Base-by-base conservation (phyloP, 768 basidiomycete species). In the Exidia glandulosa region DNA sequence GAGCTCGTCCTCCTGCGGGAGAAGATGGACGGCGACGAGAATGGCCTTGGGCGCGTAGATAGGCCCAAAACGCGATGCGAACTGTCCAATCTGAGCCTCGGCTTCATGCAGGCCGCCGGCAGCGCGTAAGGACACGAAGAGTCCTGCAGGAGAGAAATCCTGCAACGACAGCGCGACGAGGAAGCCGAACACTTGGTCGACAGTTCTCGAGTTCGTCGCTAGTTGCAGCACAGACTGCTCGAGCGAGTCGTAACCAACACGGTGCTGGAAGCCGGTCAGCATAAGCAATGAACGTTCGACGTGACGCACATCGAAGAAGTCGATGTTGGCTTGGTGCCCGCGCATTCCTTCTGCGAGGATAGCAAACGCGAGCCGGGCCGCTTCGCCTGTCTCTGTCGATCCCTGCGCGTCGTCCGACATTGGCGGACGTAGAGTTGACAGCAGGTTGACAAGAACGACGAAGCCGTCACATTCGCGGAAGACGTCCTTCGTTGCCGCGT, bases 401-500 rank as follows among this genome's bases (percentile, higher is more conserved):
- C 71, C 67, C 19, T 25, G 58, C 16, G 55, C 54, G 27, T 31
- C 61, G 30, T 63, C 65, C 32, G n/a, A n/a, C n/a, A n/a, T n/a
- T n/a, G n/a, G n/a, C 56, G 66, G 10, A 64, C 62, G 70, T 0
- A 87, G 70, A 0, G 81, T 82, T 1, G 88, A 86, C 3, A 93
- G 74, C 32, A 87, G 77, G 64, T 82, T 87, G 72, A 90, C 83
- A 32, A 90, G 73, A 10, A 83, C 79, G 23, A 91, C 74, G 68
- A 90, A 91, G 1, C 90, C 90, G 62, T 92, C 90, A 66, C 87
- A 75, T 66, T 90, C 87, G 3, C 90, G 78, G 69, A 93, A 92
- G 23, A 85, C 83, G 59, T 86, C 84, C 69, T 85, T 87, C 12
- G 87, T 87, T 47, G 69, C 73, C 2, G 76, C 68, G 64, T 88